phyloP scores from a whole-genome alignment of 108 stramenopile genomes.

The Stephanodiscus triporus region DNA sequence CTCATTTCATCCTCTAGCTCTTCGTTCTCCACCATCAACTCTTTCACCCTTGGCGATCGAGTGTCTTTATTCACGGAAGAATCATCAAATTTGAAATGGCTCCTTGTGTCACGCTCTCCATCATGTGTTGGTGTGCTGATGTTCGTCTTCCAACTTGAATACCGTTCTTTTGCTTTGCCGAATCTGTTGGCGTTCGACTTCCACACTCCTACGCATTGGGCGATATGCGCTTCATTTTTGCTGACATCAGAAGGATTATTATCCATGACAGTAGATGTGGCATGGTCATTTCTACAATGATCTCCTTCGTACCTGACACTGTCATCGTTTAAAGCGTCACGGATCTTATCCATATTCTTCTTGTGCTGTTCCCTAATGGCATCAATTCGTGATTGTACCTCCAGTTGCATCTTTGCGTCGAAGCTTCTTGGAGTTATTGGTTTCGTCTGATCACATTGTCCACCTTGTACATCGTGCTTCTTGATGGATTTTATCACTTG shows the following conservation, averaged over 20 bases:
- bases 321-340: slow-evolving; percentile 1
- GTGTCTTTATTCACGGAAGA: not conserved
- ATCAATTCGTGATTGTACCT: slow-evolving; percentile 32
- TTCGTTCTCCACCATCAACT: slow-evolving; percentile 4
- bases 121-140: not conserved
- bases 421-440: slow-evolving; percentile 4
- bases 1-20: slow-evolving; percentile 6
- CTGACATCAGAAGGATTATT: not conserved
- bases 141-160: slow-evolving; percentile 1
- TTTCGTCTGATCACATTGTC: not conserved
- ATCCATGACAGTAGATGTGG: not conserved
- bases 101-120: not conserved
- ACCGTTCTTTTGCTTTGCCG: slow-evolving; percentile 14
- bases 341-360: slow-evolving; percentile 26
- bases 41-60: not conserved
- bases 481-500: not conserved
- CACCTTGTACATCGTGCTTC: not conserved
- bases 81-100: not conserved
- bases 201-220: slow-evolving; percentile 24
- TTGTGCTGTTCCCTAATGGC: slow-evolving; percentile 33
- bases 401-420: not conserved
- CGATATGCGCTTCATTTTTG: slow-evolving; percentile 22
- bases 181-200: slow-evolving; percentile 20
- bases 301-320: not conserved
- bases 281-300: not conserved